phyloP scores from a whole-genome alignment of 2,329 filamentous ascomycete genomes.

The Pseudocercospora musae region DNA sequence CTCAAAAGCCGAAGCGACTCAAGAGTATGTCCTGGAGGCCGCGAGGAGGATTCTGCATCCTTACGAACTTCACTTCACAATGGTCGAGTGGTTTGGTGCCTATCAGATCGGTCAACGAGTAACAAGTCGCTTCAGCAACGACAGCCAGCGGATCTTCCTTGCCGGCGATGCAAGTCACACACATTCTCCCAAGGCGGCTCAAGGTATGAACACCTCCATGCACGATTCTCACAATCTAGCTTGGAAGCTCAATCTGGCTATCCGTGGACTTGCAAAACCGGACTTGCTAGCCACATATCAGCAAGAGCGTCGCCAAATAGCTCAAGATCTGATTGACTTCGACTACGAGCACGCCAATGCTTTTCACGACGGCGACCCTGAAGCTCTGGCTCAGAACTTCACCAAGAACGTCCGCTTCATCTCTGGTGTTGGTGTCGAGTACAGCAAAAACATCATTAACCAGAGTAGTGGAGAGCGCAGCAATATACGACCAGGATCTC shows the following conservation, averaged over 20 bases:
- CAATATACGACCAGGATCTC: conserved; percentile 33
- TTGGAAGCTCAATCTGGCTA: conserved; percentile 30
- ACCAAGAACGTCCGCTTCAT: conserved; percentile 70
- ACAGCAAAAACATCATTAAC: conserved; percentile 63
- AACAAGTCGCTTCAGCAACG: conserved; percentile 41
- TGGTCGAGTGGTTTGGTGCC: conserved; percentile 51
- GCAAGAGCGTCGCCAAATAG: conserved; percentile 33
- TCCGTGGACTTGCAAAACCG: conserved; percentile 15
- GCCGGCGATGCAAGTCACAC: conserved; percentile 36
- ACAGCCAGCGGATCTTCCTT: background rate
- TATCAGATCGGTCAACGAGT: conserved; percentile 52
- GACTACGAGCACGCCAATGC: conserved; percentile 51
- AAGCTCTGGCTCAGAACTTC: conserved; percentile 65
- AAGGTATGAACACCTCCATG: conserved; percentile 40
- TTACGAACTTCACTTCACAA: conserved; percentile 45
- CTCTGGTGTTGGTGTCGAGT: conserved; percentile 67
- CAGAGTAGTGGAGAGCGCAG: background rate
- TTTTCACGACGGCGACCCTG: conserved; percentile 59
- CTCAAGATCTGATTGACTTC: conserved; percentile 44
- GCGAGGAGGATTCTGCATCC: conserved; percentile 50
- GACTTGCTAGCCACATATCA: conserved; percentile 20
- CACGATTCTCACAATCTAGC: conserved; percentile 37
- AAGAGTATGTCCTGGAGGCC: conserved; percentile 68
- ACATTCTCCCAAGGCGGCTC: conserved; percentile 36
- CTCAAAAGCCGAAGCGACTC: conserved; percentile 42